These are phyloP conservation scores for Monosporascus cannonballus DNA, from an alignment of 2,329 filamentous ascomycete genomes.

Conservation along the genomic window DNA sequence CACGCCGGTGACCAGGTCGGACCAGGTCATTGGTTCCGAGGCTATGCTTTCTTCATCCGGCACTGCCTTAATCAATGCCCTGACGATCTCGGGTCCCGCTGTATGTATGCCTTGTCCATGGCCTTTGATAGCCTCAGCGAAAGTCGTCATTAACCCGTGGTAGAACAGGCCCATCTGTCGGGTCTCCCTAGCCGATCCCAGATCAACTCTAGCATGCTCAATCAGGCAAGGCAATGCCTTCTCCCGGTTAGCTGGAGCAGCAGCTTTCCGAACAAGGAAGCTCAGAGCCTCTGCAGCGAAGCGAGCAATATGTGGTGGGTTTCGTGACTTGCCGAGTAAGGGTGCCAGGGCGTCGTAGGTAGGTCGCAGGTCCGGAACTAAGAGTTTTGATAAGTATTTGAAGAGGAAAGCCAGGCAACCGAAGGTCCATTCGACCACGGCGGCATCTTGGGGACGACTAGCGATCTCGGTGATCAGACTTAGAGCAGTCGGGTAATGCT, in stretches of 20 bases:
- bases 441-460: constrained; percentile 67
- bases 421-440: constrained; percentile 98
- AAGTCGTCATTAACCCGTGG: constrained; percentile 86
- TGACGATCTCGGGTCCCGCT: constrained; percentile 47
- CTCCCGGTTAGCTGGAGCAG: constrained; percentile 69
- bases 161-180: constrained; percentile 65
- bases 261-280: constrained; percentile 87
- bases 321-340: constrained; percentile 73
- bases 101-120: constrained; percentile 56
- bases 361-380: constrained; percentile 79
- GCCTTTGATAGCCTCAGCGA: constrained; percentile 73
- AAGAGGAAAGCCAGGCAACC: constrained; percentile 90
- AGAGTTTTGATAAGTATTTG: constrained; percentile 86
- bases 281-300: constrained; percentile 95
- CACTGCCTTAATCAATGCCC: constrained; percentile 44
- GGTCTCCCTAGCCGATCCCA: constrained; percentile 47
- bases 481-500: constrained; percentile 73
- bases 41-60: constrained; percentile 45
- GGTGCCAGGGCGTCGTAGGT: constrained; percentile 79
- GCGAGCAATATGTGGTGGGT: constrained; percentile 80
- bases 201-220: constrained; percentile 63
- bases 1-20: constrained; percentile 66
- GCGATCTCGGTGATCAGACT: constrained; percentile 72
- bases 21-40: constrained; percentile 45
- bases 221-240: constrained; percentile 66